These are phyloP conservation scores for Jaltomata sinuosa DNA, from an alignment of 257 asterid species.

Conservation along the genomic window DNA sequence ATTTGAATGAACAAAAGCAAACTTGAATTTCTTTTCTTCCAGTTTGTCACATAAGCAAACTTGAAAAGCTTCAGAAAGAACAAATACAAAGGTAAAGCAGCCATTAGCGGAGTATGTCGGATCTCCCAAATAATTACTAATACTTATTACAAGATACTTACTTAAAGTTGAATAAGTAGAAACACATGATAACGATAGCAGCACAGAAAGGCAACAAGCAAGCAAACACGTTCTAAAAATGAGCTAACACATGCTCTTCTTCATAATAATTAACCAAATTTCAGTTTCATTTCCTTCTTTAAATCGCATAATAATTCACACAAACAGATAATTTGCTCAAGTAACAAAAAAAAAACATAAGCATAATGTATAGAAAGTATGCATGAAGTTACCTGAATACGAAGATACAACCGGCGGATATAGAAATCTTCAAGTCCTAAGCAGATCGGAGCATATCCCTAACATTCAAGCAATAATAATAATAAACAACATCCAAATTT, in stretches of 20 bases:
- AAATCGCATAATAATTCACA: background rate
- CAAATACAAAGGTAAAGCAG: background rate
- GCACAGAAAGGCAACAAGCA: background rate
- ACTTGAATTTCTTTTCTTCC: background rate
- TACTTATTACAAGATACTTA: background rate
- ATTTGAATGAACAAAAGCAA: background rate
- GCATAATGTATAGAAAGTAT: background rate
- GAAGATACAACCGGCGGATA: constrained; percentile 71
- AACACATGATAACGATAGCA: background rate
- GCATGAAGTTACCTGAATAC: constrained; percentile 63
- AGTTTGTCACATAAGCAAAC: background rate
- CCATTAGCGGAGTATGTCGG: background rate
- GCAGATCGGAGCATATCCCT: constrained; percentile 99
- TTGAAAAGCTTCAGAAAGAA: background rate
- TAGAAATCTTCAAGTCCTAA: constrained; percentile 99
- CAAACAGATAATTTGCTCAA: background rate
- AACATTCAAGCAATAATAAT: constrained; percentile 6
- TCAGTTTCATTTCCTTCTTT: background rate
- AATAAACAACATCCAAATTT: background rate
- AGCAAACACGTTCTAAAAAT: background rate
- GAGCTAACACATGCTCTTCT: background rate
- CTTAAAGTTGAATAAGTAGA: background rate
- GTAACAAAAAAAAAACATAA: background rate
- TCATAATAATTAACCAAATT: background rate
- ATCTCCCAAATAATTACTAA: background rate